These are phyloP conservation scores for Aspergillus sclerotioniger DNA, from an alignment of 495 filamentous ascomycete species.

Conservation along the genomic window DNA sequence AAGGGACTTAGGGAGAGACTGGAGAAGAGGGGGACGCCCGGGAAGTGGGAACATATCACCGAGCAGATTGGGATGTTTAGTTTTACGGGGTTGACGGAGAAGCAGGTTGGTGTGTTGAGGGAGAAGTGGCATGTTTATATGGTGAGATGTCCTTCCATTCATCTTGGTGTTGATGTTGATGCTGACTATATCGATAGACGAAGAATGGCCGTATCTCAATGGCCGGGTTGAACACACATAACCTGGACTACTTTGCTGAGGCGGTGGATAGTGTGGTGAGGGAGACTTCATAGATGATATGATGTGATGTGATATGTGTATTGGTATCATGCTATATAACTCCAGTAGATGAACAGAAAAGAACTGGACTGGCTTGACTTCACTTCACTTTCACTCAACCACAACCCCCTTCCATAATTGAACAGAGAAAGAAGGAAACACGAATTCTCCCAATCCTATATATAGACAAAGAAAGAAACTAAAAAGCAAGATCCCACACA, in stretches of 20 bases:
- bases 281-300: constrained; percentile 44
- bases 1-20: constrained; percentile 70
- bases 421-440: background rate
- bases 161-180: background rate
- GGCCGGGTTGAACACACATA: constrained; percentile 88
- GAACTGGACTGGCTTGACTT: background rate
- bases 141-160: constrained; percentile 37
- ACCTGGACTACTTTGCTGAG: constrained; percentile 88
- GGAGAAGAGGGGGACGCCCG: constrained; percentile 76
- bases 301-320: constrained; percentile 6
- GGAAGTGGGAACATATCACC: constrained; percentile 93
- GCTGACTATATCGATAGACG: constrained; percentile 57
- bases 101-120: constrained; percentile 78
- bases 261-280: constrained; percentile 84
- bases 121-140: constrained; percentile 90
- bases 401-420: background rate
- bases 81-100: constrained; percentile 86
- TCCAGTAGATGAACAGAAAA: background rate
- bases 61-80: constrained; percentile 99
- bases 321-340: background rate
- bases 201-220: constrained; percentile 98
- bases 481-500: constrained; percentile 93
- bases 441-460: background rate
- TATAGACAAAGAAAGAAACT: constrained; percentile 13
- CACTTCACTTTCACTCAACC: too few species aligned